Conservation (phyloP, 148 eudicot genomes). For the Heliamphora exappendiculata region DNA sequence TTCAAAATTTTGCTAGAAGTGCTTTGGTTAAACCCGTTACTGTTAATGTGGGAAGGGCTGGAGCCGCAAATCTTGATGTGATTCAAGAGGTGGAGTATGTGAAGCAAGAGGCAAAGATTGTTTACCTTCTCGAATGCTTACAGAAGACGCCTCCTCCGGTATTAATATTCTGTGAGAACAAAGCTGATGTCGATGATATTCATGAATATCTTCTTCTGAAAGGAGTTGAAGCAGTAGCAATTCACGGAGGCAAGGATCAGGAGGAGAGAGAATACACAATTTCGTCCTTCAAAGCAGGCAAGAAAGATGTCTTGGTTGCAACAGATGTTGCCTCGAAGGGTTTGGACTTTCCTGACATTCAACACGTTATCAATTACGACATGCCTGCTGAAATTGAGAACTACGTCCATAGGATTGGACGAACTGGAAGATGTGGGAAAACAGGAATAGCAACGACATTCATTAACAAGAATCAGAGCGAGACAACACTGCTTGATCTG, state of each 20-base stretch:
- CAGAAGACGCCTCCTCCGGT: conserved; percentile 96
- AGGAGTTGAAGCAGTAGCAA: conserved; percentile 88
- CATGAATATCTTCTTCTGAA: conserved; percentile 81
- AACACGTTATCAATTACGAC: conserved; percentile 82
- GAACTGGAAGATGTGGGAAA: conserved; percentile 90
- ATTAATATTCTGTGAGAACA: conserved; percentile 84
- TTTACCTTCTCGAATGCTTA: conserved; percentile 85
- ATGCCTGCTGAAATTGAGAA: conserved; percentile 97
- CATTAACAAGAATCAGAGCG: conserved; percentile 81
- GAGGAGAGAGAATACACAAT: conserved; percentile 88
- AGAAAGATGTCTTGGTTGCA: conserved; percentile 82
- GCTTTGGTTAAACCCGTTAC: conserved; percentile 76
- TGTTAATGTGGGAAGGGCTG: conserved; percentile 90
- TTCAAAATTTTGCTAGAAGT: conserved; percentile 78
- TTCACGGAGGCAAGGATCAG: conserved; percentile 92
- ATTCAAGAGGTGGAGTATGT: conserved; percentile 95
- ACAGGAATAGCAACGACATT: conserved; percentile 90
- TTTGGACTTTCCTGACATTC: conserved; percentile 83
- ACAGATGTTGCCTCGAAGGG: conserved; percentile 98
- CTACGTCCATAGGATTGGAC: conserved; percentile 84
- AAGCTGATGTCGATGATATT: conserved; percentile 88
- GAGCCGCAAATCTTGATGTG: conserved; percentile 93
- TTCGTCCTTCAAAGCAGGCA: conserved; percentile 64
- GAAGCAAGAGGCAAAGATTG: conserved; percentile 85
- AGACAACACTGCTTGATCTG: conserved; percentile 76